Base-by-base conservation (phyloP, 306 rosid species). In the Abrus precatorius region DNA sequence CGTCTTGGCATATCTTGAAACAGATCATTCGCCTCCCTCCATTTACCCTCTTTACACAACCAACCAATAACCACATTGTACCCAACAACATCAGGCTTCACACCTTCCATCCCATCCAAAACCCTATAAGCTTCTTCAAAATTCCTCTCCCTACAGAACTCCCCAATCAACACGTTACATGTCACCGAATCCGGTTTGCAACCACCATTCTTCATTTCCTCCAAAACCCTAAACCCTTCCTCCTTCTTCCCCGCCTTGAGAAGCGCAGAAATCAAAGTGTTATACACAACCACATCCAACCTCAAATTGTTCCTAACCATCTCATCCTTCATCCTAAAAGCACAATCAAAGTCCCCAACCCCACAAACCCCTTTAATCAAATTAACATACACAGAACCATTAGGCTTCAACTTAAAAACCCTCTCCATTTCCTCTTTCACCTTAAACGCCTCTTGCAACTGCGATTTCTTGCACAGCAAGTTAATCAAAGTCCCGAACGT, bases 1-100 rank as follows among this genome's bases (percentile, higher is more conserved):
- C 89, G 84, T 43, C 92, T 72, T 0, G 92, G 96, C 91, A 94
- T 87, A 73, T 92, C 98, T 70, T 85, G 91, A 74, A 94, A 84
- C 79, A 94, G 77, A 61, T 88, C 92, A 79, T 48, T 81, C 27
- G 96, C 98, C 69, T 94, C 91, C 56, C 72, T 82, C 88, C 92
- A 92, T 83, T 87, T 90, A 27, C 94, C 92, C 7, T 61, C 88
- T 67, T 81, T 87, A 69, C 91, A 89, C 34, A 92, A 33, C 27
- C 85, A 77, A 61, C 89, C 80, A 78, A 94, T 85, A 61, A 92
- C 84, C 59, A 89, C 70, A 87, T 89, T 92, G 82, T 88, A 94
- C 64, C 87, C 88, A 13, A 92, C 34, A 40, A 87, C 89, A 87
- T 94, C 86, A 11, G 92, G 91, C 72, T 86, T 87, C 67, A 81